phyloP scores from a whole-genome alignment of 2,329 filamentous ascomycete genomes.

The Cladophialophora exuberans region DNA sequence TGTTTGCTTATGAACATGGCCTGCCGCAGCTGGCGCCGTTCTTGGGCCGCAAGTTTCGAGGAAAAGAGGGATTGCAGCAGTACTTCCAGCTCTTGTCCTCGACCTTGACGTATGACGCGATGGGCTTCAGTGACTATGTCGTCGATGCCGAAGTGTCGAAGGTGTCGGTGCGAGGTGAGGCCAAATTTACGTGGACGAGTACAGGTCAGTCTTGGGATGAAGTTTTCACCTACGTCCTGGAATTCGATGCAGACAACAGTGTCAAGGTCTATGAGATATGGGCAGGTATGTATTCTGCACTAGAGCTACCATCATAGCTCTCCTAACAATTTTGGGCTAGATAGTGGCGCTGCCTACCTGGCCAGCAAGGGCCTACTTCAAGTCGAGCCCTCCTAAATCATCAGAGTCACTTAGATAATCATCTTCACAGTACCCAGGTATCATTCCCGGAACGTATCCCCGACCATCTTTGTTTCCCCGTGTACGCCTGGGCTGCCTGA shows the following conservation, averaged over 20 bases:
- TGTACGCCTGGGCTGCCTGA: neutral
- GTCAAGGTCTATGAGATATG: slow-evolving; percentile 48
- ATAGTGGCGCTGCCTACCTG: slow-evolving; percentile 49
- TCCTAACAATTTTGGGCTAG: slow-evolving; percentile 21
- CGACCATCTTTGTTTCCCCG: too few species aligned
- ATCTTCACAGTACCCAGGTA: too few species aligned
- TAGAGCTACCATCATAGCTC: neutral
- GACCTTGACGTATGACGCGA: slow-evolving; percentile 40
- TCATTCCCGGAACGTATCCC: too few species aligned
- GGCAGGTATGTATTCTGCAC: slow-evolving; percentile 36
- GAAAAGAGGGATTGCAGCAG: slow-evolving; percentile 38
- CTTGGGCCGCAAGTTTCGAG: slow-evolving; percentile 46
- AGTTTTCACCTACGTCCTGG: slow-evolving; percentile 45
- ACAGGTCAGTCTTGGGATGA: slow-evolving; percentile 47
- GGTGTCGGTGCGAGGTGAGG: slow-evolving; percentile 41
- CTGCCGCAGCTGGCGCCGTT: slow-evolving; percentile 45
- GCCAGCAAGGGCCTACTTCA: slow-evolving; percentile 36
- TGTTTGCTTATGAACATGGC: slow-evolving; percentile 45
- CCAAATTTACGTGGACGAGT: slow-evolving; percentile 39
- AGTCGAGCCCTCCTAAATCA: neutral
- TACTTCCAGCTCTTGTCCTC: slow-evolving; percentile 44
- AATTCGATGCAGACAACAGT: slow-evolving; percentile 40
- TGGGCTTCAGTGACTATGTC: slow-evolving; percentile 44
- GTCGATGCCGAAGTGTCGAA: slow-evolving; percentile 40
- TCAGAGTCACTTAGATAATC: neutral